Evolutionary conservation across 805 yeast species (phyloP).

Genomic region (Cyberlindnera americana): DNA sequence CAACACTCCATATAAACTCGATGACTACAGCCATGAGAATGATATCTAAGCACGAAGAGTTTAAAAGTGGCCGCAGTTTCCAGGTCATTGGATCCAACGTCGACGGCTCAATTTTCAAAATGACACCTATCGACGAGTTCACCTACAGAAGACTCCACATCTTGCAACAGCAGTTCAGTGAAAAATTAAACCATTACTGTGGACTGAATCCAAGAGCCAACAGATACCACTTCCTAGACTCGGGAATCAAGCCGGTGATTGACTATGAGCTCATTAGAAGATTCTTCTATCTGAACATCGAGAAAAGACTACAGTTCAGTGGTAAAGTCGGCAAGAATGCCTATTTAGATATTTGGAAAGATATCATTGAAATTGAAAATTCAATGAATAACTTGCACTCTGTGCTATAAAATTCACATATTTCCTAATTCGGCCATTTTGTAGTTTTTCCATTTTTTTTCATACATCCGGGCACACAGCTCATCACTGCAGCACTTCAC

Average conservation of each 20-base stretch:
- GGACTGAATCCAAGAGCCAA: constrained; percentile 75
- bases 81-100: constrained; percentile 68
- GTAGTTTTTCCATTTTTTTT: constrained; percentile 1
- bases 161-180: constrained; percentile 82
- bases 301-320: constrained; percentile 50
- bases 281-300: constrained; percentile 54
- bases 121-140: constrained; percentile 72
- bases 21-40: constrained; percentile 51
- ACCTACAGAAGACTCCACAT: constrained; percentile 78
- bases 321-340: constrained; percentile 56
- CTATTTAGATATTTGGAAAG: constrained; percentile 63
- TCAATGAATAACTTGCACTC: constrained; percentile 26
- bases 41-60: constrained; percentile 35
- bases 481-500: no score
- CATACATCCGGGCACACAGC: no score
- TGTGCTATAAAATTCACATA: not conserved
- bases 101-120: constrained; percentile 76
- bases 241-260: constrained; percentile 56
- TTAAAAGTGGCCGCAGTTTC: constrained; percentile 34
- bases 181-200: constrained; percentile 65
- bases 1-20: constrained; percentile 68
- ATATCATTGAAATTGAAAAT: constrained; percentile 54
- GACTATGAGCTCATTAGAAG: constrained; percentile 56
- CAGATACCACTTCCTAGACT: constrained; percentile 31
- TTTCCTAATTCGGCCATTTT: not conserved